A percentile compares a stretch with the other conserved stretches of the same genome.
Conservation (phyloP, 2,329 filamentous ascomycete species). For the Stemphylium lycopersici region DNA sequence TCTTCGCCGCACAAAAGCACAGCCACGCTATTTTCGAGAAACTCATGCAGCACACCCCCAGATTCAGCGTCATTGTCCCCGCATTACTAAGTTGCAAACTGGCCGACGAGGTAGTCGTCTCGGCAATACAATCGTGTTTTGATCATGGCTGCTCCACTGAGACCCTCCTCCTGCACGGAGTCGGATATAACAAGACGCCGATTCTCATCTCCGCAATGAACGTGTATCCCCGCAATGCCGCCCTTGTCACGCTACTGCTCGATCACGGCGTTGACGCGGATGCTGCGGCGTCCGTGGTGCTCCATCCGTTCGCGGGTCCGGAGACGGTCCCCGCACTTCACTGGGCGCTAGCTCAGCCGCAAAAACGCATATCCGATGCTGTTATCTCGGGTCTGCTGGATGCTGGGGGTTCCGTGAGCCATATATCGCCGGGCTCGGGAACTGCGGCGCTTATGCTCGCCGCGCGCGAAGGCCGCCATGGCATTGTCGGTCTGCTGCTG, state of each 20-base stretch:
- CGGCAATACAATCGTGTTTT: conserved; percentile 61
- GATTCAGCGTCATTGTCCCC: conserved; percentile 61
- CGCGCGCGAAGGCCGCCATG: conserved; percentile 61
- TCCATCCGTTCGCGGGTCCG: conserved; percentile 56
- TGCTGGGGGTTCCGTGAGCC: conserved; percentile 63
- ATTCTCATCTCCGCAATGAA: conserved; percentile 34
- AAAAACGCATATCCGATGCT: conserved; percentile 66
- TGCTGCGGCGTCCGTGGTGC: conserved; percentile 52
- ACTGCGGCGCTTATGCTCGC: conserved; percentile 66
- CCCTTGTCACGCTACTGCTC: conserved; percentile 28
- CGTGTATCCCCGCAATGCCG: conserved; percentile 32
- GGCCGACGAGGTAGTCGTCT: conserved; percentile 52
- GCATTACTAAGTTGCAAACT: conserved; percentile 61
- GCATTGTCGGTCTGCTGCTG: conserved; percentile 64
- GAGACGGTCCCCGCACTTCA: conserved; percentile 64
- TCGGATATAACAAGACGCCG: conserved; percentile 20
- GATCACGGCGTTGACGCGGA: conserved; percentile 45
- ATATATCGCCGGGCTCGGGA: conserved; percentile 59
- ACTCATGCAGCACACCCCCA: conserved; percentile 53
- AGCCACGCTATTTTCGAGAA: conserved; percentile 30
- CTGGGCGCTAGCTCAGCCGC: conserved; percentile 68
- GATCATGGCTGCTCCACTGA: conserved; percentile 52
- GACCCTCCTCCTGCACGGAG: conserved; percentile 16
- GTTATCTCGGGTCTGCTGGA: conserved; percentile 65
- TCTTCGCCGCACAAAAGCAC: conserved; percentile 36